phyloP scores from a whole-genome alignment of 2,329 filamentous ascomycete species.

The Phaeosphaeriaceae sp. region DNA sequence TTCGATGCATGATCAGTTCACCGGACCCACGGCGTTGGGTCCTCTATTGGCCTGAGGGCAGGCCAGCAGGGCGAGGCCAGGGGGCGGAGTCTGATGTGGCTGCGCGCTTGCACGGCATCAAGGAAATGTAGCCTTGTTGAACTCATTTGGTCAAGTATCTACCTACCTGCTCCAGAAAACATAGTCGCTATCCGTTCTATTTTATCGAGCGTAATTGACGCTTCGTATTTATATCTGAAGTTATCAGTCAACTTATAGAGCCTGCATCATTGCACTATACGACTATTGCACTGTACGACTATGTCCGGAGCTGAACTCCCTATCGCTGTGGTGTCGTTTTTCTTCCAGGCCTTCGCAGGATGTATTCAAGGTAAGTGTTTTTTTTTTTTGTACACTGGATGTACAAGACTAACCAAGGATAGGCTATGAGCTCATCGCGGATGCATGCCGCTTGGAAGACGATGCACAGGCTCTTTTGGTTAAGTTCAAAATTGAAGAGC shows the following conservation, averaged over 20 bases:
- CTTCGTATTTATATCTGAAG: neutral
- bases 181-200: neutral
- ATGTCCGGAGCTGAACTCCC: conserved; percentile 30
- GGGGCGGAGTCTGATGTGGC: conserved; percentile 38
- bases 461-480: conserved; percentile 44
- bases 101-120: conserved; percentile 16
- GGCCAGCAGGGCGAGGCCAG: conserved; percentile 19
- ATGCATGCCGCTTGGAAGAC: conserved; percentile 41
- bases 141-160: conserved; percentile 20
- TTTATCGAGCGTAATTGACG: neutral
- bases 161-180: conserved; percentile 11
- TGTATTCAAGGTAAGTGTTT: conserved; percentile 38
- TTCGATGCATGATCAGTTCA: conserved; percentile 4
- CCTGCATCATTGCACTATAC: neutral
- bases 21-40: conserved; percentile 11
- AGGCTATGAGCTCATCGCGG: conserved; percentile 48
- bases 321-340: conserved; percentile 39
- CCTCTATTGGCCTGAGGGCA: conserved; percentile 23
- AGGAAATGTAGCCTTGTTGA: conserved; percentile 20
- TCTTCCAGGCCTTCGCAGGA: conserved; percentile 47
- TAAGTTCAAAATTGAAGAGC: conserved; percentile 47
- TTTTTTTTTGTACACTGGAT: neutral
- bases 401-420: neutral
- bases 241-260: neutral
- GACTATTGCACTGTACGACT: neutral